Evolutionary conservation across 1,284 basidiomycete species (phyloP), one percentile per base, ranked within the genome.

Genomic region (Cutaneotrichosporon cyanovorans): DNA sequence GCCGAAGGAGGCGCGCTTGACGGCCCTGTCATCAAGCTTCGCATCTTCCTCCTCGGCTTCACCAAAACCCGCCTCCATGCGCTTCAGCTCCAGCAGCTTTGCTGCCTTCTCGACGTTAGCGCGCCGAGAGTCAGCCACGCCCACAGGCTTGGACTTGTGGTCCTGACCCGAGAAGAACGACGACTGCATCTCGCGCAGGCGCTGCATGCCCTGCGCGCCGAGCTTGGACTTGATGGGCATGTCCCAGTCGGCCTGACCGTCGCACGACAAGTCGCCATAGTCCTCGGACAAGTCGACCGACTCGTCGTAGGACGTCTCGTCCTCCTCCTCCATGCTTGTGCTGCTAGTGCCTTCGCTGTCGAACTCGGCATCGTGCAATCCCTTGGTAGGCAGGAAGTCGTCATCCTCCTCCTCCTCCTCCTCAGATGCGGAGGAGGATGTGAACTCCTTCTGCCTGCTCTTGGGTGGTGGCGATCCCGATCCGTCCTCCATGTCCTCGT

Each of bases 101-200:
- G 14, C 38, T 7, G 25, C 47, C 39, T 55, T 46, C 5, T 32
- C 39, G 30, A 50, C 38, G 2, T 25, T 40, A 2, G 48, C 33
- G 7, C 25, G 25, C 25, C 25, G 25, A 7, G 25, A 28, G 25
- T 28, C 25, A 12, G 12, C 7, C 8, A 7, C 12, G 3, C 39
- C 42, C 19, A 39, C 3, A 11, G 40, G 38, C 31, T 35, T 45
- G 10, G 18, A 5, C 37, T 34, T 47, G 37, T 37, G 20, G 25
- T 53, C 51, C 35, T 48, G 75, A 7, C 9, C 32, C 6, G 32
- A 34, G 51, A 93, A 95, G 46, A 92, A 74, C 20, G 85, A 84
- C 0, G 84, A 80, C 63, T 93, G 90, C 90, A 93, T 93, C 46
- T 90, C 85, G 59, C 87, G 84, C 74, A 92, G 79, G 67, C 83